Percentiles rank a stretch among this genome's conserved stretches.
These are phyloP conservation scores for Heimioporus sp. DNA, from an alignment of 768 basidiomycete species.

Conservation along the genomic window DNA sequence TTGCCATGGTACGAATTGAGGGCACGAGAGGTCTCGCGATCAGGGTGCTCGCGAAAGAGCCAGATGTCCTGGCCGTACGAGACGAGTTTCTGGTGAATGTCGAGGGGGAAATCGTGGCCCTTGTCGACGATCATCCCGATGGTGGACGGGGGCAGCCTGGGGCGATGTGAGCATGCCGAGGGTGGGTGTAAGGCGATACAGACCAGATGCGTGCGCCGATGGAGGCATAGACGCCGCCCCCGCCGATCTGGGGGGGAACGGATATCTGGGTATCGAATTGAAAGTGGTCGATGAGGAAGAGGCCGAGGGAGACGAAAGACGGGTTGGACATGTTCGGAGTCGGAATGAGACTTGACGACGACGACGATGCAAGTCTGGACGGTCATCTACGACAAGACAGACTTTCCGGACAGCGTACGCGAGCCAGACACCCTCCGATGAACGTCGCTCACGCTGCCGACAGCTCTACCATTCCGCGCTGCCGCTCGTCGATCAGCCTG, in stretches of 20 bases:
- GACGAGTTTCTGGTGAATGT: conserved; percentile 53
- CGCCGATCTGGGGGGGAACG: conserved; percentile 62
- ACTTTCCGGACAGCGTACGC: conserved; percentile 37
- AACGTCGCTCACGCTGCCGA: neutral
- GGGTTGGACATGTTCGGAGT: conserved; percentile 20
- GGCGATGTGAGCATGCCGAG: neutral
- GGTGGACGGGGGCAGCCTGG: conserved; percentile 60
- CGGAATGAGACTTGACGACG: conserved; percentile 11
- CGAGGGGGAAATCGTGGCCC: conserved; percentile 70
- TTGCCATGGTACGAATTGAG: conserved; percentile 77
- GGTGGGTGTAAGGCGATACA: neutral
- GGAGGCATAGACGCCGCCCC: conserved; percentile 80
- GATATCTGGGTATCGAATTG: conserved; percentile 34
- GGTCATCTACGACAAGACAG: conserved; percentile 34
- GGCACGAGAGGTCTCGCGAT: conserved; percentile 63
- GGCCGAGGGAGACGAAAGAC: conserved; percentile 69
- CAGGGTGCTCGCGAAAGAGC: conserved; percentile 62
- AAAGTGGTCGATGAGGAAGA: conserved; percentile 89
- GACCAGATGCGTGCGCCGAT: conserved; percentile 85
- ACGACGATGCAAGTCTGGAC: conserved; percentile 43
- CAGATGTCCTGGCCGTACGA: conserved; percentile 75
- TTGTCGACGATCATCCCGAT: conserved; percentile 85
- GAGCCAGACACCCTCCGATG: conserved; percentile 6
- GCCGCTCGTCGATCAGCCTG: conserved; percentile 52
- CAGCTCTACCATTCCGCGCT: conserved; percentile 68